These are phyloP conservation scores for Cymodocea nodosa DNA, from an alignment of 116 monocot genomes.

Conservation along the genomic window DNA sequence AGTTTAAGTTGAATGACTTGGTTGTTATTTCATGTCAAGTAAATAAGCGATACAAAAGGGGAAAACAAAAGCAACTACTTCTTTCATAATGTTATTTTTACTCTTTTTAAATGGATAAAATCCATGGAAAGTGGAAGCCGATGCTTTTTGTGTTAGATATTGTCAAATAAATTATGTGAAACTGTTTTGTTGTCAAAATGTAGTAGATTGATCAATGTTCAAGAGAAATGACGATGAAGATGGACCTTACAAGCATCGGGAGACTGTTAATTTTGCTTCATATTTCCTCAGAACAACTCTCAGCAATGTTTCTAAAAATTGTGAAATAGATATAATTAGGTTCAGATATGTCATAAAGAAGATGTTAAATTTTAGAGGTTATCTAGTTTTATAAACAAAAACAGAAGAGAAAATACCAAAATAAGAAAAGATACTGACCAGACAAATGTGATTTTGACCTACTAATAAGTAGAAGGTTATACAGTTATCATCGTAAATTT, in stretches of 20 bases:
- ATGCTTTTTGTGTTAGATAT: neutral
- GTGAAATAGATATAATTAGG: conserved; percentile 1
- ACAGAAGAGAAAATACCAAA: no score
- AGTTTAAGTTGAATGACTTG: no score
- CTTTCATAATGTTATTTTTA: neutral
- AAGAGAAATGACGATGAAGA: neutral
- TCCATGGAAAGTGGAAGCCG: neutral
- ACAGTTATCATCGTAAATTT: no score
- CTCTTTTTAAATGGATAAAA: neutral
- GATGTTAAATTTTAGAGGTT: neutral
- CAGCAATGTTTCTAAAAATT: neutral
- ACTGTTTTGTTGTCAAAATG: neutral
- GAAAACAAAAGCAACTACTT: neutral
- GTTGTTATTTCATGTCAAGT: no score
- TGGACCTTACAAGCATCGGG: neutral
- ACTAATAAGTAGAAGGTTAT: no score
- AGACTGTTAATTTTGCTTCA: neutral
- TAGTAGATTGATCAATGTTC: neutral
- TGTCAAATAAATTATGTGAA: neutral
- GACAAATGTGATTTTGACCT: no score
- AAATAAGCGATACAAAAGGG: neutral
- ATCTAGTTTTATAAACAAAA: neutral
- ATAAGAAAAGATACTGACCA: no score
- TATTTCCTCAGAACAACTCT: conserved; percentile 5
- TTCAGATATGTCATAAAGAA: neutral